Evolutionary conservation across 2,329 filamentous ascomycete species (phyloP).

Genomic region (Penicillium sp.): DNA sequence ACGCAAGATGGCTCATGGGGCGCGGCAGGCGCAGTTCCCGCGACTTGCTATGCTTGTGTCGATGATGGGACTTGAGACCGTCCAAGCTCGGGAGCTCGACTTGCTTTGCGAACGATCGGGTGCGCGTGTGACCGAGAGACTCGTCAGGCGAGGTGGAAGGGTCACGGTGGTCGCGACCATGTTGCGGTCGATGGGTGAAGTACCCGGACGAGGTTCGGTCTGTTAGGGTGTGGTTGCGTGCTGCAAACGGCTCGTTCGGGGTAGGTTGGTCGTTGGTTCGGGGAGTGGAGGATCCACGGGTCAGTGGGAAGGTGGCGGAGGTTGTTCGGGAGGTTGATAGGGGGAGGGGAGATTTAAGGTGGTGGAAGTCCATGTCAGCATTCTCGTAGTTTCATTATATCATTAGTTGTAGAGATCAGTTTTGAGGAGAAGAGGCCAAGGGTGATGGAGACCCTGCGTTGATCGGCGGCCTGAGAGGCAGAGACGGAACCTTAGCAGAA

Average conservation of each 20-base stretch:
- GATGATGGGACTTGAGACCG: conserved; percentile 21
- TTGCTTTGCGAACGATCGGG: conserved; percentile 6
- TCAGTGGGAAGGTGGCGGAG: conserved; percentile 26
- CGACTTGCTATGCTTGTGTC: conserved; percentile 35
- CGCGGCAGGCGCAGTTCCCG: conserved; percentile 34
- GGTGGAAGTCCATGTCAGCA: conserved; percentile 20
- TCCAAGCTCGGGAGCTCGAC: conserved; percentile 18
- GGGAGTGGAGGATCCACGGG: conserved; percentile 28
- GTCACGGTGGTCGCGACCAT: background rate
- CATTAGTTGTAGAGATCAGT: background rate
- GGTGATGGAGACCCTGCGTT: background rate
- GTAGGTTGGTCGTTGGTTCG: conserved; percentile 22
- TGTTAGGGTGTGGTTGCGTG: conserved; percentile 13
- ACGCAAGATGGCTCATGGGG: conserved; percentile 36
- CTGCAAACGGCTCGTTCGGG: conserved; percentile 19
- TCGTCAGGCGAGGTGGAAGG: background rate
- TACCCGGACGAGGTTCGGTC: conserved; percentile 16
- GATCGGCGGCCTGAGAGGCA: background rate
- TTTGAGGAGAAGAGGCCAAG: background rate
- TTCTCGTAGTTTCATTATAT: background rate
- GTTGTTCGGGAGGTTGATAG: conserved; percentile 19
- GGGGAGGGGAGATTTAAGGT: conserved; percentile 16
- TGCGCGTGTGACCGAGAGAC: conserved; percentile 2
- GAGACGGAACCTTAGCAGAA: background rate
- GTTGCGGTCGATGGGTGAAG: background rate